Evolutionary conservation across 2,329 filamentous ascomycete species (phyloP).

Genomic region (Calonectria hawksworthii): DNA sequence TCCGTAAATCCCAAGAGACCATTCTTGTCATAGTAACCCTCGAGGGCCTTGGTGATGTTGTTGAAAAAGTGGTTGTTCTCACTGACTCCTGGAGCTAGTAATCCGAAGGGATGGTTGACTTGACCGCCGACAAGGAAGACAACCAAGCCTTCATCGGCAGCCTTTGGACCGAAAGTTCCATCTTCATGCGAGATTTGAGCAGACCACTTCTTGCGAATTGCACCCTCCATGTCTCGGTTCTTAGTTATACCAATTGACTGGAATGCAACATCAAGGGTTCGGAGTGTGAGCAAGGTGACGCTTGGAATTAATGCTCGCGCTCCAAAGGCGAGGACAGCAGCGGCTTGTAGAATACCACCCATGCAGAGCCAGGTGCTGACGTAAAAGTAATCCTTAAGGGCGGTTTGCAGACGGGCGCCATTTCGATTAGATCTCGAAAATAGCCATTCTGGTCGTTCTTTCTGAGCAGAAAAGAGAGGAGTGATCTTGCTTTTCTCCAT

Average conservation of each 20-base stretch:
- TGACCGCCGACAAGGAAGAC: neutral
- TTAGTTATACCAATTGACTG: neutral
- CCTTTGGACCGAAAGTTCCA: neutral
- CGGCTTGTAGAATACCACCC: neutral
- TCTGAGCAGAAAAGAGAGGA: neutral
- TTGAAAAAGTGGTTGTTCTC: no score
- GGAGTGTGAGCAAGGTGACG: neutral
- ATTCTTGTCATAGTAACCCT: no score
- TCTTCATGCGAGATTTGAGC: neutral
- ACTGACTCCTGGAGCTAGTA: neutral
- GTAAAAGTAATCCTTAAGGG: neutral
- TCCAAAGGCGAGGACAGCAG: neutral
- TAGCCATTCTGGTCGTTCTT: neutral
- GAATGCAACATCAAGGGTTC: neutral
- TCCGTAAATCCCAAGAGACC: no score
- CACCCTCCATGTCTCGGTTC: neutral
- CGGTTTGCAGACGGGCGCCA: neutral
- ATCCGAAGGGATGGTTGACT: neutral
- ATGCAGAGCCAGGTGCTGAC: neutral
- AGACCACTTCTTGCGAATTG: neutral
- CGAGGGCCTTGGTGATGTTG: no score
- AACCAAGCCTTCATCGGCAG: neutral
- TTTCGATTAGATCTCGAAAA: neutral
- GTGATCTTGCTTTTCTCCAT: neutral
- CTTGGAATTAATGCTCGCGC: neutral